A percentile compares a stretch with the other conserved stretches of the same genome.
phyloP scores from a whole-genome alignment of 2,329 filamentous ascomycete genomes.

The Paraphaeosphaeria sporulosa region DNA sequence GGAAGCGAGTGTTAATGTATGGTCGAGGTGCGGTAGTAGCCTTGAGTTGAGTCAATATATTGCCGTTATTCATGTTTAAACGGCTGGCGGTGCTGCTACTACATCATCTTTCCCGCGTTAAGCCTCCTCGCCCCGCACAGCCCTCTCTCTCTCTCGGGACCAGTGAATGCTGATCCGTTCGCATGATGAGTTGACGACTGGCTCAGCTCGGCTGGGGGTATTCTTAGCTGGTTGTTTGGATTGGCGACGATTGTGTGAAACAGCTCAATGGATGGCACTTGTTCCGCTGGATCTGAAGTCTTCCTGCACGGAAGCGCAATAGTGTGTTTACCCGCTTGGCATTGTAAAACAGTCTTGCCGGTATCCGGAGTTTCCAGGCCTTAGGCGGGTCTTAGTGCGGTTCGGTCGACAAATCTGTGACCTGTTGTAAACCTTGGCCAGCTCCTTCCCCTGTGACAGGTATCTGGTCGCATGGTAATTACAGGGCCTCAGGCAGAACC shows the following conservation, averaged over 20 bases:
- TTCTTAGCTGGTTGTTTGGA: conserved; percentile 7
- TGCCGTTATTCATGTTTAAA: conserved; percentile 28
- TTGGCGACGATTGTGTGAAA: conserved; percentile 15
- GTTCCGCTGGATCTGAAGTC: conserved; percentile 14
- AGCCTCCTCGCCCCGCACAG: conserved; percentile 18
- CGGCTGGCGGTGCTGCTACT: conserved; percentile 21
- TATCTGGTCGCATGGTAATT: conserved; percentile 1
- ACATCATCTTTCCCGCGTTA: conserved; percentile 24
- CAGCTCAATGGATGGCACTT: conserved; percentile 8
- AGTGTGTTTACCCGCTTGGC: conserved; percentile 35
- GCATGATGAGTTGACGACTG: conserved; percentile 1
- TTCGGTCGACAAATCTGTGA: conserved; percentile 30
- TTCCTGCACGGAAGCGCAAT: conserved; percentile 2
- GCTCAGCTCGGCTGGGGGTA: neutral
- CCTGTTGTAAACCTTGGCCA: conserved; percentile 23
- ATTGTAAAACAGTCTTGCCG: conserved; percentile 25
- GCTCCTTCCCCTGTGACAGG: conserved; percentile 20
- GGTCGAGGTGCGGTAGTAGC: conserved; percentile 22
- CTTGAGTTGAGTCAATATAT: conserved; percentile 31
- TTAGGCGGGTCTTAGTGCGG: conserved; percentile 2
- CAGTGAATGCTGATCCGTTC: neutral
- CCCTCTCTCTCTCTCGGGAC: neutral
- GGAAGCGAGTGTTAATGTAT: conserved; percentile 41
- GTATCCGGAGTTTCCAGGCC: conserved; percentile 20
- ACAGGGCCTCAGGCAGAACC: conserved; percentile 30